Evolutionary conservation across 345 rosid genomes (phyloP), one percentile per base, ranked within the genome.

Genomic region (Viola odorata): DNA sequence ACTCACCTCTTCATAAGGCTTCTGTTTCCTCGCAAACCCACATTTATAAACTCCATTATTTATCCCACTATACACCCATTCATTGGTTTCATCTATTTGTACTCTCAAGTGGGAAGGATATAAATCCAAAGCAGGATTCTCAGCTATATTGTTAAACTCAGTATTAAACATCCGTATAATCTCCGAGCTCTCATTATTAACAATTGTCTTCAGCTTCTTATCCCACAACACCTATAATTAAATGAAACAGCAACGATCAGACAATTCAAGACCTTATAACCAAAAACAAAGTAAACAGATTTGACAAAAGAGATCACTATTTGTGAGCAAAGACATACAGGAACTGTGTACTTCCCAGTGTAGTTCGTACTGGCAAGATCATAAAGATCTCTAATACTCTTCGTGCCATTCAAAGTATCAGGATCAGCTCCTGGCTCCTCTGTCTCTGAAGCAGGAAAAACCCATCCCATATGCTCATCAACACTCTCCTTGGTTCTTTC

Each of bases 401-500:
- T 84, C 57, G 85, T 88, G 38, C 89, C 94, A 75, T 84, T 85
- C 36, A 87, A 73, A 70, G 78, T 70, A 69, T 89, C 89, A 11
- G 85, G 87, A 37, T 75, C 89, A 73, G 98, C 92, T 73, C 84
- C 98, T 10, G 74, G 77, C 58, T 86, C 90, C 75, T 91, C 94
- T 0, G 81, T 64, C 15, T 72, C 67, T 9, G 84, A 74, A 45
- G 74, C 62, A 13, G 92, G 85, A 57, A 92, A 92, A 40, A 92
- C 81, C 96, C 98, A 92, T 64, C 98, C 94, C 84, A 80, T 85
- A 70, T 89, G 96, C 60, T 87, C 91, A 72, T 89, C 98, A 23
- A 23, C 32, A 0, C 56, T 76, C 40, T 85, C 92, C 63, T 85
- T 89, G 9, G 98, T 91, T 81, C 80, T 84, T 72, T 74, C 95